Conservation (phyloP, 306 rosid genomes). For the Inga leiocalycina region DNA sequence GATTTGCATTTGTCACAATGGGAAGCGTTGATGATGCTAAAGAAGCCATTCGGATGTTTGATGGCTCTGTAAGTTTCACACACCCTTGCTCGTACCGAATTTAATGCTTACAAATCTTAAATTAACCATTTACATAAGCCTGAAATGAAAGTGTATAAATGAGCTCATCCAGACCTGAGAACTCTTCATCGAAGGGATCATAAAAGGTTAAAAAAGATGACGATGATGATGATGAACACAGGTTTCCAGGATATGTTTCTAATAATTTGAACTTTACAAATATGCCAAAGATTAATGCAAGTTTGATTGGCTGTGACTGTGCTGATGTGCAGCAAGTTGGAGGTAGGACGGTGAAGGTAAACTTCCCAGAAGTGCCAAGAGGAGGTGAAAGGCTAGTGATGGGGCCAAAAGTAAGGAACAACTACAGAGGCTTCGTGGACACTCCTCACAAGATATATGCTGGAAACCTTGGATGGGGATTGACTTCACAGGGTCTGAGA, state of each 20-base stretch:
- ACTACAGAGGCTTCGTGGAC: slow-evolving; percentile 66
- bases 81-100: slow-evolving; percentile 10
- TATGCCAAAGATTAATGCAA: slow-evolving; percentile 7
- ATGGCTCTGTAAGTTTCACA: slow-evolving; percentile 73
- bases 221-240: not conserved
- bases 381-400: slow-evolving; percentile 90
- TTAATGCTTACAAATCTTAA: not conserved
- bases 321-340: slow-evolving; percentile 74
- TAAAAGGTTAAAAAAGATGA: not conserved
- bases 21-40: slow-evolving; percentile 72
- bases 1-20: slow-evolving; percentile 96
- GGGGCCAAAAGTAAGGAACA: slow-evolving; percentile 56
- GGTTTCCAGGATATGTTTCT: not conserved
- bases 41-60: slow-evolving; percentile 85
- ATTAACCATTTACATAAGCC: not conserved
- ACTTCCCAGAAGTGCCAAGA: slow-evolving; percentile 91
- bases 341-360: slow-evolving; percentile 76
- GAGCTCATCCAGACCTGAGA: not conserved
- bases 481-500: slow-evolving; percentile 73
- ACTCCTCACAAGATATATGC: slow-evolving; percentile 90
- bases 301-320: slow-evolving; percentile 28
- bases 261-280: not conserved
- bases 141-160: not conserved
- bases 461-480: slow-evolving; percentile 90
- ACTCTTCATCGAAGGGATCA: not conserved